A percentile compares a stretch with the other conserved stretches of the same genome.
Conservation (phyloP, 352 stramenopile genomes). For the Aphanomyces invadans region DNA sequence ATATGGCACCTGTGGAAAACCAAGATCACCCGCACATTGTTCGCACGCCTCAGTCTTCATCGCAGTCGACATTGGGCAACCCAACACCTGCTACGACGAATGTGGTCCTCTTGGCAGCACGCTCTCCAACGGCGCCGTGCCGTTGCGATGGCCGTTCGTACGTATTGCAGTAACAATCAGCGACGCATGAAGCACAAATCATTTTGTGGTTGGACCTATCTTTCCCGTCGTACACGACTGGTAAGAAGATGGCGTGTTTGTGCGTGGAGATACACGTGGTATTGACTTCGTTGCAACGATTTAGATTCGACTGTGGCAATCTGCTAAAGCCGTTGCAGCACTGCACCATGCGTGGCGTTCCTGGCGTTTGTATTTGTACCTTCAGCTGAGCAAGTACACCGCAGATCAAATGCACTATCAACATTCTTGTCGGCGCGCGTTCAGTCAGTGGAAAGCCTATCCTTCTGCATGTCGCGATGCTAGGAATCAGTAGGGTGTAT, state of each 20-base stretch:
- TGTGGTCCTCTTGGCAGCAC: background rate
- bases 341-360: background rate
- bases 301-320: background rate
- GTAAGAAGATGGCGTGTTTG: too few relatives aligned
- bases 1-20: background rate
- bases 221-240: background rate
- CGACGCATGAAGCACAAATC: background rate
- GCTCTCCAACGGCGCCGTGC: background rate
- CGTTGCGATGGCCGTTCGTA: background rate
- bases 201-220: background rate
- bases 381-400: background rate
- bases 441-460: background rate
- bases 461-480: background rate
- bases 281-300: background rate
- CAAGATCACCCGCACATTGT: background rate
- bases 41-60: background rate
- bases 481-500: background rate
- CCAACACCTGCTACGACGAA: background rate
- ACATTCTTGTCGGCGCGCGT: background rate
- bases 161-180: background rate
- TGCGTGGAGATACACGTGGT: too few relatives aligned
- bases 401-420: background rate
- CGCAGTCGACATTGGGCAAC: background rate
- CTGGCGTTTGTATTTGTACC: background rate
- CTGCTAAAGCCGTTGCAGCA: background rate